phyloP scores from a whole-genome alignment of 2,329 filamentous ascomycete species.

The Westerdykella ornata region DNA sequence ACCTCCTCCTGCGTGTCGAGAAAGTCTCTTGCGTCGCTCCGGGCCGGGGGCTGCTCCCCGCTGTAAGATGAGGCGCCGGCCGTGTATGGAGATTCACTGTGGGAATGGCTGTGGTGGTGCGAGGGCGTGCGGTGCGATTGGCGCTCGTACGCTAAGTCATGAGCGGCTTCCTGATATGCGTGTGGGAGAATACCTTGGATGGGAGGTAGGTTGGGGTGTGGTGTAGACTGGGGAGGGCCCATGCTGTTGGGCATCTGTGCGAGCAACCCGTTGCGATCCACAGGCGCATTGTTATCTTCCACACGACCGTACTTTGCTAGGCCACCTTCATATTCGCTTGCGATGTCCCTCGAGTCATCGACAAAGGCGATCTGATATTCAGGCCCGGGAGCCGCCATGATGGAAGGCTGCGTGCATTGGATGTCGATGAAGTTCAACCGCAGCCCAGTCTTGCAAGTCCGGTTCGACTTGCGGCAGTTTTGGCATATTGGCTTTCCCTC shows the following conservation, averaged over 20 bases:
- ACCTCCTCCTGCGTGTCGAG: slow-evolving; percentile 71
- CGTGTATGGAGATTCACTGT: slow-evolving; percentile 21
- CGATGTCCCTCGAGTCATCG: slow-evolving; percentile 84
- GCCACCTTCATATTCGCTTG: slow-evolving; percentile 81
- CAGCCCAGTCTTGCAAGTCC: slow-evolving; percentile 78
- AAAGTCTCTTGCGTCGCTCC: slow-evolving; percentile 51
- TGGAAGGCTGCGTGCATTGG: slow-evolving; percentile 62
- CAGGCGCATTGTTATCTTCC: slow-evolving; percentile 17
- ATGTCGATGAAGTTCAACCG: slow-evolving; percentile 89
- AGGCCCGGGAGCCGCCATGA: slow-evolving; percentile 35
- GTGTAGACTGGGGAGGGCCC: slow-evolving; percentile 28
- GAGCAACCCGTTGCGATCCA: slow-evolving; percentile 24
- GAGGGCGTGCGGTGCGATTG: slow-evolving; percentile 8
- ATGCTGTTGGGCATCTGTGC: slow-evolving; percentile 20
- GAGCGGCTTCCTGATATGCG: slow-evolving; percentile 41
- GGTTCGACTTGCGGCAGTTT: slow-evolving; percentile 83
- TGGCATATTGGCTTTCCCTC: slow-evolving; percentile 60
- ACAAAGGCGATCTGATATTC: slow-evolving; percentile 72
- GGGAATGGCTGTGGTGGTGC: slow-evolving; percentile 16
- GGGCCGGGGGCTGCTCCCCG: slow-evolving; percentile 32
- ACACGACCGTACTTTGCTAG: slow-evolving; percentile 62
- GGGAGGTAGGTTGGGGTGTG: slow-evolving; percentile 46
- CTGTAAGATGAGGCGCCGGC: slow-evolving; percentile 29
- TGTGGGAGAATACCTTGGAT: slow-evolving; percentile 47
- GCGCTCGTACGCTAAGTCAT: slow-evolving; percentile 38